Evolutionary conservation across 306 rosid genomes (phyloP).

Genomic region (Pyrus pyrifolia): DNA sequence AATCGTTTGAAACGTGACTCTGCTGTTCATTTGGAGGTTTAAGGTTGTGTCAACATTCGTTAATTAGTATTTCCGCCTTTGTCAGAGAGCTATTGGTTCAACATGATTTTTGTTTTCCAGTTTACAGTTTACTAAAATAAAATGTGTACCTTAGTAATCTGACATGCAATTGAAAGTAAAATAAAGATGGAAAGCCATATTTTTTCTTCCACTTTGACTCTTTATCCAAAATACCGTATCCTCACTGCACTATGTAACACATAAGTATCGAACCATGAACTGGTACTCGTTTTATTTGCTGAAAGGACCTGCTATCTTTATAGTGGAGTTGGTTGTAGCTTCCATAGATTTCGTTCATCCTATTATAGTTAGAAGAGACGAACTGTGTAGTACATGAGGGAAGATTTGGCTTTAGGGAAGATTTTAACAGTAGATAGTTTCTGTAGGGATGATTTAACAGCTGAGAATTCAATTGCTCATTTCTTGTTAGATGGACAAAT

Average conservation of each 20-base stretch:
- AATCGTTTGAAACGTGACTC: slow-evolving; percentile 62
- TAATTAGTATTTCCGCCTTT: background rate
- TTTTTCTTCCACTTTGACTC: too few relatives aligned
- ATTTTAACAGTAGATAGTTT: too few relatives aligned
- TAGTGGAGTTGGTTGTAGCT: background rate
- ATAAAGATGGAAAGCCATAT: background rate
- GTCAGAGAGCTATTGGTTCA: background rate
- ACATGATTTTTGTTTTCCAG: background rate
- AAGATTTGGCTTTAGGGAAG: background rate
- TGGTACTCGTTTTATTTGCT: background rate
- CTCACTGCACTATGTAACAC: background rate
- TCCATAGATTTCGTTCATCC: background rate
- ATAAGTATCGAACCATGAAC: background rate
- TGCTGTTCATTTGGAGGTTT: slow-evolving; percentile 44
- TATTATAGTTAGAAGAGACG: background rate
- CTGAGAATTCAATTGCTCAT: too few relatives aligned
- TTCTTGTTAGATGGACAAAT: too few relatives aligned
- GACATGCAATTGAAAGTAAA: background rate
- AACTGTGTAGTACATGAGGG: background rate
- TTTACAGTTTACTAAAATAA: background rate
- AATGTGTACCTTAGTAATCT: background rate
- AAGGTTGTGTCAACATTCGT: slow-evolving; percentile 17
- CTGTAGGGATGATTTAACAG: too few relatives aligned
- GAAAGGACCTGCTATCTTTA: background rate
- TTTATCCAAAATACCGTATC: background rate